Evolutionary conservation across 2,329 filamentous ascomycete genomes (phyloP), one percentile per base, ranked within the genome.

Genomic region (Arachnomyces sp.): DNA sequence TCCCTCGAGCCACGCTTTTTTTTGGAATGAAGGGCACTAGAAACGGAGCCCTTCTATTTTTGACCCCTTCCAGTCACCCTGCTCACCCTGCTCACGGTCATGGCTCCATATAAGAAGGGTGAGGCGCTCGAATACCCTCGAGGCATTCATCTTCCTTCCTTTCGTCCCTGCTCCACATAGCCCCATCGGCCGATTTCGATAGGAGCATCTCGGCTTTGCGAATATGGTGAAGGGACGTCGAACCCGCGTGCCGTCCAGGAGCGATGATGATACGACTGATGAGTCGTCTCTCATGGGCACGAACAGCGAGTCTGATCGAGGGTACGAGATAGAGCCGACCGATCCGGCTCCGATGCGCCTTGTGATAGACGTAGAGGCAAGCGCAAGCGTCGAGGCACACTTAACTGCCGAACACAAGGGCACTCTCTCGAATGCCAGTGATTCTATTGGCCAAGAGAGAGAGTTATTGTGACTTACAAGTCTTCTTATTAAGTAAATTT

Each of bases 81-180:
- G n/a, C 33, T 36, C 34, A 36, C 34, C 34, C 34, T 36, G 34
- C 34, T 17, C 34, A 36, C 15, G n/a, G 29, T 36, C 18, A 12
- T 28, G 18, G 34, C 34, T 28, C 18, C 8, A 36, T 28, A 36
- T 28, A 36, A 36, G 28, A 14, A 36, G 9, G n/a, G 34, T 14
- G 18, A 36, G 13, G 18, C 17, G 18, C 34, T 11, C 34, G 13
- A 14, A 36, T 36, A 28, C 7, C 34, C 34, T 36, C 34, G 18
- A 36, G 17, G n/a, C 34, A 36, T 28, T 20, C 33, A 16, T 35
- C 33, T 20, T 35, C 11, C 33, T 20, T 2, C 28, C 33, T 20
- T n/a, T n/a, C n/a, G n/a, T n/a, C n/a, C n/a, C n/a, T n/a, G n/a
- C n/a, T n/a, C n/a, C n/a, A n/a, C n/a, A 36, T 16, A n/a, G 12